Percentiles rank a stretch among this genome's conserved stretches.
Conservation (phyloP, 495 filamentous ascomycete species). For the Terfezia claveryi region DNA sequence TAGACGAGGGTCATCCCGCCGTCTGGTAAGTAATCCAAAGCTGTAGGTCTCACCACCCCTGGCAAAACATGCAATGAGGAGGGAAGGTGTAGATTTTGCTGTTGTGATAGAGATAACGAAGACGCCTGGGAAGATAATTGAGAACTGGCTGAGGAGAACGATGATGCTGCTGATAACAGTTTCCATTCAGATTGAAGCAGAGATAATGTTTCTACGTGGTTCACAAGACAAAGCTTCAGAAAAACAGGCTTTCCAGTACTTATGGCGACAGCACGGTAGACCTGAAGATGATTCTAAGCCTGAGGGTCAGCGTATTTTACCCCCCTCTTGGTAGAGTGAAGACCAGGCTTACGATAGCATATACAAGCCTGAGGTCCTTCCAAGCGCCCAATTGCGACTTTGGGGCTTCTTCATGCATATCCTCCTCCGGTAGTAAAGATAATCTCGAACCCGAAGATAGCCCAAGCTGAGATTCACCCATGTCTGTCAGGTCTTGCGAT, state of each 20-base stretch:
- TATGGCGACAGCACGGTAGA: slow-evolving; percentile 14
- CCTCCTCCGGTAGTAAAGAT: slow-evolving; percentile 2
- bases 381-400: neutral
- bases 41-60: slow-evolving; percentile 12
- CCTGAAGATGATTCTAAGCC: slow-evolving; percentile 17
- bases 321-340: slow-evolving; percentile 1
- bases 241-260: slow-evolving; percentile 13
- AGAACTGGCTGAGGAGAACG: slow-evolving; percentile 3
- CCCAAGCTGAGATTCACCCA: neutral
- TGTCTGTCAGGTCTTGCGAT: neutral
- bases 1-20: slow-evolving; percentile 18
- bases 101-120: neutral
- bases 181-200: slow-evolving; percentile 20
- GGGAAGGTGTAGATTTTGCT: neutral
- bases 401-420: neutral
- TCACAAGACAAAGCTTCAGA: slow-evolving; percentile 17
- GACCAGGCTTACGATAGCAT: slow-evolving; percentile 14
- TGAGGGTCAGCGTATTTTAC: slow-evolving; percentile 1
- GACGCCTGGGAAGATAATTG: slow-evolving; percentile 1
- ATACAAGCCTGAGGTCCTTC: slow-evolving; percentile 12
- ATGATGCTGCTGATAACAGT: slow-evolving; percentile 9
- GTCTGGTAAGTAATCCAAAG: slow-evolving; percentile 19
- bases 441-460: too few relatives aligned
- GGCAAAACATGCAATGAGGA: slow-evolving; percentile 6
- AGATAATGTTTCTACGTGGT: slow-evolving; percentile 18